These are phyloP conservation scores for Priceomyces medius DNA, from an alignment of 805 yeast species.

Conservation along the genomic window DNA sequence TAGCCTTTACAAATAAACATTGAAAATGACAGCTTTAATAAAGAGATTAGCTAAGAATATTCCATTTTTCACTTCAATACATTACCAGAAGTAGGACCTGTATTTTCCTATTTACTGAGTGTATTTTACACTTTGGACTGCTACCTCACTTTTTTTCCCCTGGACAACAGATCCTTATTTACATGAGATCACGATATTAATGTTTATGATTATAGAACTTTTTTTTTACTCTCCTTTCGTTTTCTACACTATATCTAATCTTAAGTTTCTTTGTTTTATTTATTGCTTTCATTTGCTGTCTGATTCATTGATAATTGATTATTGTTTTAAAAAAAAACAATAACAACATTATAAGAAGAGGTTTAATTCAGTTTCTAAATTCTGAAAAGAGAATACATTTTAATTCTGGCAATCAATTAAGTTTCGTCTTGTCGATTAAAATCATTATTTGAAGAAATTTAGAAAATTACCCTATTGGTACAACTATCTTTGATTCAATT, in stretches of 20 bases:
- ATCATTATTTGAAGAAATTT: not conserved
- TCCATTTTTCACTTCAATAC: no score
- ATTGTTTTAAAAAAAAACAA: slow-evolving; percentile 1
- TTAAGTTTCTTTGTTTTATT: not conserved
- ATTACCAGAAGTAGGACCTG: no score
- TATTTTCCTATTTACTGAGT: no score
- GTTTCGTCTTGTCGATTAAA: not conserved
- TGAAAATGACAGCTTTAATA: no score
- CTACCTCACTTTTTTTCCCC: not conserved
- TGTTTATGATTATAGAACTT: slow-evolving; percentile 4
- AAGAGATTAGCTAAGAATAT: no score
- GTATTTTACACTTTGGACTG: not conserved
- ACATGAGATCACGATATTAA: slow-evolving; percentile 1
- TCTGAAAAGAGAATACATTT: not conserved
- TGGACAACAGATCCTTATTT: not conserved
- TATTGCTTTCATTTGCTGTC: not conserved
- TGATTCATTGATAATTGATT: slow-evolving; percentile 3
- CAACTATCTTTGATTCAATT: not conserved
- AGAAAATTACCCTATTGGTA: slow-evolving; percentile 1
- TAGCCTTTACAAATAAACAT: no score
- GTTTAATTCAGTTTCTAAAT: not conserved
- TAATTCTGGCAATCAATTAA: not conserved
- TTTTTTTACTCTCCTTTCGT: slow-evolving; percentile 7
- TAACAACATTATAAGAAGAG: not conserved
- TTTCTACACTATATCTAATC: slow-evolving; percentile 3